Conservation (phyloP, 2,329 filamentous ascomycete species). For the Xylaria sp. region DNA sequence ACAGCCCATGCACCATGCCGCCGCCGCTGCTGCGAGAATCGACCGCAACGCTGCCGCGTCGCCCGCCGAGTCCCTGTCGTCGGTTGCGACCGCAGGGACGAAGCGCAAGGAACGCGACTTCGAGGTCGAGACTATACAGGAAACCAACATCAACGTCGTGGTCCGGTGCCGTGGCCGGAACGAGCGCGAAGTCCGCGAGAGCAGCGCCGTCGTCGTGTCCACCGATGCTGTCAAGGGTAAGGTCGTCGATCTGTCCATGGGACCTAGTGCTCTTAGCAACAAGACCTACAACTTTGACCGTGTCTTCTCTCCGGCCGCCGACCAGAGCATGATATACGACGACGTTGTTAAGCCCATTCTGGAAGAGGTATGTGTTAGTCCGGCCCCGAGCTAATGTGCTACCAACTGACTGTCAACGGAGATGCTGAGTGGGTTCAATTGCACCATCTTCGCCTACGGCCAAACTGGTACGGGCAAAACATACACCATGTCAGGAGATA, state of each 20-base stretch:
- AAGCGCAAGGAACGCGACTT: constrained; percentile 92
- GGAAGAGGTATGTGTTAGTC: constrained; percentile 75
- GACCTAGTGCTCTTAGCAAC: constrained; percentile 89
- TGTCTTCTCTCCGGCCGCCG: constrained; percentile 93
- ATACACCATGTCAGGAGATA: constrained; percentile 99
- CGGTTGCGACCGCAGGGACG: constrained; percentile 66
- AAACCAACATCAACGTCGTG: constrained; percentile 98
- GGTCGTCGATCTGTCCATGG: constrained; percentile 88
- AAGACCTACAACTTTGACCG: constrained; percentile 98
- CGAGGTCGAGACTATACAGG: constrained; percentile 76
- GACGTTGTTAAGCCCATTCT: constrained; percentile 94
- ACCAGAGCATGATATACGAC: constrained; percentile 93
- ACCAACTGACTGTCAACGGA: constrained; percentile 52
- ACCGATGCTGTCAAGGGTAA: constrained; percentile 91
- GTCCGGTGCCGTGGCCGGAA: constrained; percentile 94
- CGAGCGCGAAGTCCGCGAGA: constrained; percentile 91
- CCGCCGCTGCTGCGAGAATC: constrained; percentile 44
- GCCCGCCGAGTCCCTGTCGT: constrained; percentile 76
- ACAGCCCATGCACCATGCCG: constrained; percentile 43
- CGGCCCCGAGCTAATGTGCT: not conserved
- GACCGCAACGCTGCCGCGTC: constrained; percentile 66
- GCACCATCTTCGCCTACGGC: constrained; percentile 98
- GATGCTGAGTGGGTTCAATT: constrained; percentile 96
- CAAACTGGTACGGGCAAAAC: constrained; percentile 99
- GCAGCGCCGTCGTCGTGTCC: constrained; percentile 89